Conservation (phyloP, 2,329 filamentous ascomycete genomes). For the Colletotrichum falcatum region DNA sequence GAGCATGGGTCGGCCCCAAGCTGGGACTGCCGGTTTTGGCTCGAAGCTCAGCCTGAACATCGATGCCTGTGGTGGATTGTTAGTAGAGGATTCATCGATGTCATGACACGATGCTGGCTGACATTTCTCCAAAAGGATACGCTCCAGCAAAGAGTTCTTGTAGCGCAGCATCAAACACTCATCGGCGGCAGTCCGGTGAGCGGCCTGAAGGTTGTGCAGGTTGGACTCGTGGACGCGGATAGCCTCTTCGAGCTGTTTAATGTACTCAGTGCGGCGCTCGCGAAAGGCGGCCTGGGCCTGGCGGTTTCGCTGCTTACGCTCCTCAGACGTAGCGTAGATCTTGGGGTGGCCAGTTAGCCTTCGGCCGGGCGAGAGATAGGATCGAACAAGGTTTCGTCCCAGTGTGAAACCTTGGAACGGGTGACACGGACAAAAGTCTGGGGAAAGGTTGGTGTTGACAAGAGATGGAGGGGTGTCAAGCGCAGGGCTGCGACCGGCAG, state of each 20-base stretch:
- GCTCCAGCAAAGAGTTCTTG: constrained; percentile 96
- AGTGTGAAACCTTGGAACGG: constrained; percentile 25
- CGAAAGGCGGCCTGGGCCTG: constrained; percentile 98
- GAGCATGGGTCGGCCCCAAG: constrained; percentile 76
- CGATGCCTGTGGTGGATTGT: constrained; percentile 74
- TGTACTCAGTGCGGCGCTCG: constrained; percentile 97
- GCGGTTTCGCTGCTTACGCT: constrained; percentile 96
- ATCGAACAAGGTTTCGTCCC: constrained; percentile 33
- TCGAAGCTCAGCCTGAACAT: constrained; percentile 95
- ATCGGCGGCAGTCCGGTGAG: constrained; percentile 92
- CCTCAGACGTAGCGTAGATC: constrained; percentile 99
- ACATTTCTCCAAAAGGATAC: constrained; percentile 97
- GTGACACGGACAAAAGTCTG: constrained; percentile 31
- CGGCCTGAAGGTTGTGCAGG: constrained; percentile 90
- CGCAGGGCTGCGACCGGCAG: constrained; percentile 1
- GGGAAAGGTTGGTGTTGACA: constrained; percentile 33
- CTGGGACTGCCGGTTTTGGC: constrained; percentile 92
- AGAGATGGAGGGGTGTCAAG: not conserved
- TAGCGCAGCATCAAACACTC: constrained; percentile 98
- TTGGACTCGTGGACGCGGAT: constrained; percentile 98
- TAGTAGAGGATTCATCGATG: not conserved
- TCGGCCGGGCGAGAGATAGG: constrained; percentile 39
- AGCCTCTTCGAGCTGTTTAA: constrained; percentile 97
- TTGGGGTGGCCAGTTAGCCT: constrained; percentile 52
- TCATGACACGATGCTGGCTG: constrained; percentile 37